A percentile compares a stretch with the other conserved stretches of the same genome.
Evolutionary conservation across 2,329 filamentous ascomycete genomes (phyloP).

Genomic region (Botrytis pseudocinerea): DNA sequence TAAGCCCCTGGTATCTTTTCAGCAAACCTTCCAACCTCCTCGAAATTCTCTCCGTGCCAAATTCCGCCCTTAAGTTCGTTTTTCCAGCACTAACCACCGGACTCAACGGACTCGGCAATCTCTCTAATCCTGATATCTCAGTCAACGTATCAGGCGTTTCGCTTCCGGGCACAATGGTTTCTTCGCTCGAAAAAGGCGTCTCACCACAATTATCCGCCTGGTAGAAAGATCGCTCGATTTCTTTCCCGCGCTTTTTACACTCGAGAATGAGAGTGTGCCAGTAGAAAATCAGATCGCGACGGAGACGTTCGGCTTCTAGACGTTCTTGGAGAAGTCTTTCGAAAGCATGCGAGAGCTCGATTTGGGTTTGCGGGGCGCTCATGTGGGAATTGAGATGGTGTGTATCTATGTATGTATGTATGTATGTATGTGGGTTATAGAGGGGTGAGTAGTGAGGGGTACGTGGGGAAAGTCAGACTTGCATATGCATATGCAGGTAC

Average conservation of each 20-base stretch:
- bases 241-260: not conserved
- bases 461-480: conserved; percentile 15
- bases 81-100: not conserved
- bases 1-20: conserved; percentile 6
- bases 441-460: not conserved
- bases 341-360: conserved; percentile 20
- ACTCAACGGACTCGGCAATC: not conserved
- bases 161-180: conserved; percentile 7
- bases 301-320: conserved; percentile 5
- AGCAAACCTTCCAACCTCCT: not conserved
- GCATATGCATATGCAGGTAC: conserved; percentile 20
- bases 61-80: not conserved
- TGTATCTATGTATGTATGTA: not conserved
- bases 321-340: conserved; percentile 21
- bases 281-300: conserved; percentile 10
- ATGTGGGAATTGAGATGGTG: conserved; percentile 1
- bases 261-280: conserved; percentile 17
- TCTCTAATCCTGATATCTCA: not conserved
- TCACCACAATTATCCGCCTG: conserved; percentile 9
- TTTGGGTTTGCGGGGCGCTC: not conserved
- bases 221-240: not conserved
- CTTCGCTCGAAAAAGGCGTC: conserved; percentile 15
- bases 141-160: not conserved
- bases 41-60: not conserved
- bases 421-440: not conserved